Evolutionary conservation across 192 early-diverging fungal species (phyloP).

Genomic region (Geranomyces michiganensis): DNA sequence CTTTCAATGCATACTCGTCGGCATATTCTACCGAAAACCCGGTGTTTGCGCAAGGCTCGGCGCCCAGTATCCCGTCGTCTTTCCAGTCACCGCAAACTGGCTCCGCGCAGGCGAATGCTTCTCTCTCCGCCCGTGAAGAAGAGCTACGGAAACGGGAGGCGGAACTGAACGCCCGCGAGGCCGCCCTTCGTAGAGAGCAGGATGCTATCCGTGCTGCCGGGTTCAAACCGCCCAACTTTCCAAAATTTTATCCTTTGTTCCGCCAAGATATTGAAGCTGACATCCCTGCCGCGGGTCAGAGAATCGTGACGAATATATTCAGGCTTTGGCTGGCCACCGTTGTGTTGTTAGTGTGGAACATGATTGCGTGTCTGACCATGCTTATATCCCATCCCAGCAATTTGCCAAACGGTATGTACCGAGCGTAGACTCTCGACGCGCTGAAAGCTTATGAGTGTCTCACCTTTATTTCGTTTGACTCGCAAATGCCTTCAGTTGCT

Average conservation of each 20-base stretch:
- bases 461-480: too few species aligned
- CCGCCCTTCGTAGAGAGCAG: slow-evolving; percentile 66
- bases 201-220: slow-evolving; percentile 59
- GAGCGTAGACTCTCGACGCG: too few species aligned
- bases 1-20: neutral
- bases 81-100: neutral
- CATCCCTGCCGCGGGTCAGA: slow-evolving; percentile 60
- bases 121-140: slow-evolving; percentile 60
- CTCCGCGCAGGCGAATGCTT: slow-evolving; percentile 1
- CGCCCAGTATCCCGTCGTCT: neutral
- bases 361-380: slow-evolving; percentile 74
- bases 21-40: neutral
- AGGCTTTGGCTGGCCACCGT: slow-evolving; percentile 75
- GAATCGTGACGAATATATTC: slow-evolving; percentile 67
- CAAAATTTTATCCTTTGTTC: slow-evolving; percentile 80
- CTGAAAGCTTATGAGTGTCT: too few species aligned
- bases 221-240: slow-evolving; percentile 71
- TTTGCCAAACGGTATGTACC: slow-evolving; percentile 54
- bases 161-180: slow-evolving; percentile 76
- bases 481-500: slow-evolving; percentile 36
- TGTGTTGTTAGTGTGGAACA: slow-evolving; percentile 73
- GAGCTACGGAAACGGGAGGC: slow-evolving; percentile 74
- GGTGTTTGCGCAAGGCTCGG: neutral
- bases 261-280: slow-evolving; percentile 72
- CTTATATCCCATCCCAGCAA: slow-evolving; percentile 67